Evolutionary conservation across 1,284 basidiomycete species (phyloP), one percentile per base, ranked within the genome.

Genomic region (Phenoliferia sp.): DNA sequence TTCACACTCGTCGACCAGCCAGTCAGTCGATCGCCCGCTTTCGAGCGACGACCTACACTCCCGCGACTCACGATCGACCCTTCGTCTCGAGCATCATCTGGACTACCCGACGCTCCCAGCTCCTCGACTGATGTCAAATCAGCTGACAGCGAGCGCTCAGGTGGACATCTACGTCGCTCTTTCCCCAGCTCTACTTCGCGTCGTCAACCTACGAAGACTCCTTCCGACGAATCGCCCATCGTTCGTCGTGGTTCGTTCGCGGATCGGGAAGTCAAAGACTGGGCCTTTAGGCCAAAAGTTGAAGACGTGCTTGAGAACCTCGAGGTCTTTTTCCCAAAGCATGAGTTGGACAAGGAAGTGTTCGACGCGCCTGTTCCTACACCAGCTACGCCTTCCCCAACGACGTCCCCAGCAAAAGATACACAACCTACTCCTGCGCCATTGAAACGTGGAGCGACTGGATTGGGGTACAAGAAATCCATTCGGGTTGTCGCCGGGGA

Each of bases 321-420:
- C 9, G 92, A 98, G 75, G 88, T 90, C 72, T 97, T 92, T 82
- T 99, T 99, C 84, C 94, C 94, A 0, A 88, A 90, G 73, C 92
- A 97, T 78, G 94, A 99, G 77, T 85, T 99, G 61, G 96, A 99
- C 80, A 90, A 92, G 77, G 95, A 95, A 1, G 88, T 99, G 67
- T 90, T 98, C 65, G 94, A 98, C 72, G 85, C 78, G 4, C 79
- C 88, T 7, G 84, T 84, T 16, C 87, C 89, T 0, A 78, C 75
- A 0, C 90, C 89, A 0, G 82, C 85, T 35, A 84, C 84, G 19
- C 90, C 92, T 33, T 36, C 57, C 16, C 34, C 57, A 26, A 36
- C 57, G 3, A 28, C 57, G 17, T 82, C 78, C 26, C 65, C 69
- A 3, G 39, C 44, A 19, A 31, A 50, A n/a, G 59, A 61, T 29